Evolutionary conservation across 306 rosid genomes (phyloP).

Genomic region (Begonia peltatifolia): DNA sequence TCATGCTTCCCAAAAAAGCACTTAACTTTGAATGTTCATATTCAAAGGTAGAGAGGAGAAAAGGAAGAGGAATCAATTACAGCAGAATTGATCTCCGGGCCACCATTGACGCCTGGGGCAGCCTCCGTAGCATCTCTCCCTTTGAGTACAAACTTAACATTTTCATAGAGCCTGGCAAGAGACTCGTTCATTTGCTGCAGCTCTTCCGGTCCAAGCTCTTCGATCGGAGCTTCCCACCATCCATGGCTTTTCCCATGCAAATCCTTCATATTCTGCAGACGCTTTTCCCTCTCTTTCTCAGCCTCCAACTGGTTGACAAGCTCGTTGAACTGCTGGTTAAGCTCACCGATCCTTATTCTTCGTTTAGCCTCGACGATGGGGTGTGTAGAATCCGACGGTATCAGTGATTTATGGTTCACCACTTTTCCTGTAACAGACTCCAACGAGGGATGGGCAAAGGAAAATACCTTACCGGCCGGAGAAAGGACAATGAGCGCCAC

Average conservation of each 20-base stretch:
- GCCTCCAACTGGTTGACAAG: slow-evolving; percentile 5
- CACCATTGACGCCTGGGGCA: neutral
- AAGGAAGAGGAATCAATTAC: too few species aligned
- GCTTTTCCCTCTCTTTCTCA: slow-evolving; percentile 5
- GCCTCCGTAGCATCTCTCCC: slow-evolving; percentile 5
- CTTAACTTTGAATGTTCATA: too few species aligned
- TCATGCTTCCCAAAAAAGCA: too few species aligned
- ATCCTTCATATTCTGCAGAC: neutral
- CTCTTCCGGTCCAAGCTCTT: slow-evolving; percentile 7
- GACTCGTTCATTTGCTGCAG: slow-evolving; percentile 2
- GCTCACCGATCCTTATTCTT: slow-evolving; percentile 7
- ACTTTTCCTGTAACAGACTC: slow-evolving; percentile 9
- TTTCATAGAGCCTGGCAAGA: neutral
- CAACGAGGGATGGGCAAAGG: slow-evolving; percentile 16
- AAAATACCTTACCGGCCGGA: slow-evolving; percentile 22
- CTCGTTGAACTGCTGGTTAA: slow-evolving; percentile 8
- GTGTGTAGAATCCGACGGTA: neutral
- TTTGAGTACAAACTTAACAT: neutral
- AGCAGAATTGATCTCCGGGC: too few species aligned
- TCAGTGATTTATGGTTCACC: neutral
- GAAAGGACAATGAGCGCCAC: slow-evolving; percentile 17
- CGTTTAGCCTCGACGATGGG: slow-evolving; percentile 11
- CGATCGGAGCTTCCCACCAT: slow-evolving; percentile 23
- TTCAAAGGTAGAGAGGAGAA: too few species aligned
- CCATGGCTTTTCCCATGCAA: slow-evolving; percentile 2